Evolutionary conservation across 352 stramenopile species (phyloP), one percentile per base, ranked within the genome.

Genomic region (Globisporangium acanthophoron): DNA sequence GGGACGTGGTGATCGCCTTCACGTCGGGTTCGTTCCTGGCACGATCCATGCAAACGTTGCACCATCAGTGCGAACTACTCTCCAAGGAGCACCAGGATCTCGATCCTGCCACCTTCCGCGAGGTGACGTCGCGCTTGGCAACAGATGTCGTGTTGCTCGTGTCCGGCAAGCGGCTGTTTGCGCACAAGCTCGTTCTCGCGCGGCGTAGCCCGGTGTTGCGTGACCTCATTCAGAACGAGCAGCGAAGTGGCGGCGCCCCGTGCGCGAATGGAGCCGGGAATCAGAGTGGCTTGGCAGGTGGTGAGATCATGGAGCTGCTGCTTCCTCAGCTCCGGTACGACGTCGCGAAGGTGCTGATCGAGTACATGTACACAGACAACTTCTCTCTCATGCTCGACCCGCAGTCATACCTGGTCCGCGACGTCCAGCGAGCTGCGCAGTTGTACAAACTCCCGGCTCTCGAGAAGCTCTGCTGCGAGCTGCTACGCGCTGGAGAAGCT

Each of bases 321-420:
- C 64, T 90, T 3, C 67, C 78, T 6, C 61, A 69, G 40, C 59
- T 90, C 8, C 78, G 76, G 11, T 39, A 62, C 5, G 82, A 92
- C 24, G 67, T 90, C 7, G 79, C 76, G 5, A 68, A 61, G 13
- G 48, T 82, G 6, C 35, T 90, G 21, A 52, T 92, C 48, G 78
- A 89, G 54, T 92, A 78, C 61, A 70, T 90, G 41, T 90, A 92
- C 71, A 90, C 78, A 0, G 80, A 92, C 54, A 77, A 71, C 21
- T 64, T 89, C 20, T 77, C 74, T 1, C 43, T 69, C n/a, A 64
- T 76, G 40, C 53, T 87, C 3, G 69, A 71, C n/a, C 73, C 66
- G 7, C 49, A 65, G 8, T 78, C 78, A 24, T 88, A 78, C 40
- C 62, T 92, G 11, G 46, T 83, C 2, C 73, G 75, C 11, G 82